A percentile compares a stretch with the other conserved stretches of the same genome.
Conservation (phyloP, 2,329 filamentous ascomycete species). For the Paradendryphiella salina region DNA sequence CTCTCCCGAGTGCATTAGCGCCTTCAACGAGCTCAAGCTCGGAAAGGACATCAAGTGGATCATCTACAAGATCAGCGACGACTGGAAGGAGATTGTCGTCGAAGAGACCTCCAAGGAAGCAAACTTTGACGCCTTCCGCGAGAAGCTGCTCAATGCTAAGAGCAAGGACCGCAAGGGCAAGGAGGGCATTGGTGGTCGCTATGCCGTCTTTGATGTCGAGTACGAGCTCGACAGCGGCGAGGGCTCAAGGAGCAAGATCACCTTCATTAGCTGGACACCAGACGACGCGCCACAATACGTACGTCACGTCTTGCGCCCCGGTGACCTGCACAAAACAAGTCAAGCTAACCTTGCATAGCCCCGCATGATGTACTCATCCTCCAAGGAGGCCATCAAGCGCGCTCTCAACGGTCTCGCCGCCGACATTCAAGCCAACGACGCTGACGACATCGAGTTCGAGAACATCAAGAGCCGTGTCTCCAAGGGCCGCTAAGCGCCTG, state of each 20-base stretch:
- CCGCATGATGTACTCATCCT: slow-evolving; percentile 90
- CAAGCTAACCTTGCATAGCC: slow-evolving; percentile 56
- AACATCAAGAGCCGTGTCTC: slow-evolving; percentile 61
- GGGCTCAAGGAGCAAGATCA: slow-evolving; percentile 65
- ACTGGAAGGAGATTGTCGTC: slow-evolving; percentile 80
- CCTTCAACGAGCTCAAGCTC: slow-evolving; percentile 82
- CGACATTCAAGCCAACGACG: slow-evolving; percentile 83
- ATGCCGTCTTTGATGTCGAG: slow-evolving; percentile 83
- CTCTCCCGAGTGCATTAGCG: slow-evolving; percentile 67
- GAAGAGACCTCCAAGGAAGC: slow-evolving; percentile 69
- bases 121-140: slow-evolving; percentile 73
- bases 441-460: slow-evolving; percentile 78
- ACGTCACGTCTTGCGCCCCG: slow-evolving; percentile 41
- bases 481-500: slow-evolving; percentile 53
- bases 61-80: slow-evolving; percentile 84
- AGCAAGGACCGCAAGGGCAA: slow-evolving; percentile 68
- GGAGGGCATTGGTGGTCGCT: slow-evolving; percentile 68
- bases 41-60: slow-evolving; percentile 78
- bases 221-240: slow-evolving; percentile 73
- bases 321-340: not conserved
- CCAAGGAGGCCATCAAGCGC: slow-evolving; percentile 84
- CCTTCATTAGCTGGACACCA: slow-evolving; percentile 39
- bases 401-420: slow-evolving; percentile 72
- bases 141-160: slow-evolving; percentile 74
- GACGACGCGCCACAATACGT: slow-evolving; percentile 79